phyloP scores from a whole-genome alignment of 345 rosid species.

The Camelina sativa region DNA sequence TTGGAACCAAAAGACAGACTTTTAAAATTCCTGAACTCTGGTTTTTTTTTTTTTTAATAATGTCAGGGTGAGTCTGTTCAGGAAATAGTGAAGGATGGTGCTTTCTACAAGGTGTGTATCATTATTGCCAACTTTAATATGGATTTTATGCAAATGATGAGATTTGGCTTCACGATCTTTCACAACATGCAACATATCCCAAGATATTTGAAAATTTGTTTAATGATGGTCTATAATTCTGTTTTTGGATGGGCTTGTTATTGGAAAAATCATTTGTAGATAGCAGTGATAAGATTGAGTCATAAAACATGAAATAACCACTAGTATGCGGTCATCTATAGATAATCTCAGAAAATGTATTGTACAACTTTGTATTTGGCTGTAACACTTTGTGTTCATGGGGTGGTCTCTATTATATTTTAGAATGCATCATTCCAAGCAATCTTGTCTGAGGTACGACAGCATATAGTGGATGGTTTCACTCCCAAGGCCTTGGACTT shows the following conservation, averaged over 20 bases:
- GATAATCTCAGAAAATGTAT: not conserved
- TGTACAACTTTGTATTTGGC: too few relatives aligned
- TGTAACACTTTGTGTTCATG: not conserved
- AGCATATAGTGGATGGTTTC: constrained; percentile 75
- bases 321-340: not conserved
- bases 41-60: too few relatives aligned
- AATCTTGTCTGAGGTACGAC: constrained; percentile 64
- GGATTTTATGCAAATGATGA: not conserved
- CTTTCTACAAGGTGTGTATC: not conserved
- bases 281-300: not conserved
- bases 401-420: constrained; percentile 22
- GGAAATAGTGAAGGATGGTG: too few relatives aligned
- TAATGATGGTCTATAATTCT: too few relatives aligned
- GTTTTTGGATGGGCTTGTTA: not conserved
- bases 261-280: not conserved
- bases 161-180: too few relatives aligned
- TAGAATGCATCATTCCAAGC: constrained; percentile 71
- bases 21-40: not conserved
- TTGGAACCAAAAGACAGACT: not conserved
- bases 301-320: not conserved
- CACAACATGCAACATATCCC: too few relatives aligned
- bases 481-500: constrained; percentile 64
- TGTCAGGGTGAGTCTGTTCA: not conserved
- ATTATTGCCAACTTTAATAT: not conserved
- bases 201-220: too few relatives aligned